A percentile compares a stretch with the other conserved stretches of the same genome.
Evolutionary conservation across 176 grass and related monocot genomes (phyloP).

Genomic region (Secale cereale): DNA sequence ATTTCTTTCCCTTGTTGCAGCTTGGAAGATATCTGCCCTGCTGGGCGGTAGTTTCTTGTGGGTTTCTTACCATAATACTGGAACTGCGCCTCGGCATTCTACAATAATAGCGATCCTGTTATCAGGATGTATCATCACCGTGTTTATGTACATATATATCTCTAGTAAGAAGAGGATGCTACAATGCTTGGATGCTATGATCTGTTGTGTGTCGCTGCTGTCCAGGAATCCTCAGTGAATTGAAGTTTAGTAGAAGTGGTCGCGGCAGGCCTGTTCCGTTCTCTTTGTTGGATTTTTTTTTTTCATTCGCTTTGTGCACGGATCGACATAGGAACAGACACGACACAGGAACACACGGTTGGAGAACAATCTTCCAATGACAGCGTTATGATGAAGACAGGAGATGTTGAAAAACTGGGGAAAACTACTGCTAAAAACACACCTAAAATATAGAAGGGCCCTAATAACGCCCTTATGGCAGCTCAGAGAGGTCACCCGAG

Average conservation of each 20-base stretch:
- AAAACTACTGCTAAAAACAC: no score
- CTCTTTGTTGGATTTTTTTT: not conserved
- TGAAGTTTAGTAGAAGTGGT: not conserved
- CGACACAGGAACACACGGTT: not conserved
- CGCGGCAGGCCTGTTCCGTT: not conserved
- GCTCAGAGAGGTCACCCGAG: no score
- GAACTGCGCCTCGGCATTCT: not conserved
- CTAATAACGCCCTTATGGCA: no score
- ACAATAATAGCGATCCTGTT: not conserved
- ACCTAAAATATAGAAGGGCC: no score
- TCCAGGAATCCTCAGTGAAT: not conserved
- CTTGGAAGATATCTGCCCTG: slow-evolving; percentile 73
- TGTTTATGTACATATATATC: slow-evolving; percentile 4
- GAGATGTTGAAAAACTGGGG: no score
- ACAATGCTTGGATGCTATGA: not conserved
- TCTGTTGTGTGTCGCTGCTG: not conserved
- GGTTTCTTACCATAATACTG: not conserved
- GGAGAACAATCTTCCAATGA: not conserved
- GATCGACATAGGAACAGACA: not conserved
- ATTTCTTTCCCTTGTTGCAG: slow-evolving; percentile 31
- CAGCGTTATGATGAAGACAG: no score
- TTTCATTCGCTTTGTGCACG: not conserved
- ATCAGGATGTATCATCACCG: not conserved
- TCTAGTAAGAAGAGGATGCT: not conserved
- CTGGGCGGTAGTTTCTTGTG: slow-evolving; percentile 15